Percentiles rank a stretch among this genome's conserved stretches.
Conservation (phyloP, 345 rosid genomes). For the Pistacia atlantica region DNA sequence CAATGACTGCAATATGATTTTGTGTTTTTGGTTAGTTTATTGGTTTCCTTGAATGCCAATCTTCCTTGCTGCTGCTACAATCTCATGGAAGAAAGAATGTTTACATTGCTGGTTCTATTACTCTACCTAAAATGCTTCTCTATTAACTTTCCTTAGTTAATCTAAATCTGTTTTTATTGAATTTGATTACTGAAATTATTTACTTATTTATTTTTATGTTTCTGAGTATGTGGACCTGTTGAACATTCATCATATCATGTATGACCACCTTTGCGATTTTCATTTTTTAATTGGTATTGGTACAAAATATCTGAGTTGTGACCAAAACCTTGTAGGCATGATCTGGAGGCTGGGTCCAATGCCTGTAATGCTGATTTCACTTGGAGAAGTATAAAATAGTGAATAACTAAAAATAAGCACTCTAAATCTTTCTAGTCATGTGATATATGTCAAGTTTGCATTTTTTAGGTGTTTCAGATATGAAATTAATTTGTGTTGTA, state of each 20-base stretch:
- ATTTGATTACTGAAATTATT: background rate
- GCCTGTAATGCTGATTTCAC: background rate
- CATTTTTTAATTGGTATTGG: background rate
- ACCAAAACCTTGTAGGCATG: constrained; percentile 2
- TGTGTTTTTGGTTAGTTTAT: background rate
- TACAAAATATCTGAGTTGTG: background rate
- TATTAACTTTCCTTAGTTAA: background rate
- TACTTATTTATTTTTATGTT: background rate
- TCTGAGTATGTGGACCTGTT: background rate
- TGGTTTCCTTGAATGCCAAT: background rate
- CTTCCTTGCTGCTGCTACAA: background rate
- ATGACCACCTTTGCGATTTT: background rate
- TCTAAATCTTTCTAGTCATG: background rate
- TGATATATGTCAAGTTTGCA: background rate
- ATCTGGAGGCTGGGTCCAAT: background rate
- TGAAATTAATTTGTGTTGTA: background rate
- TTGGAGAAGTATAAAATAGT: background rate
- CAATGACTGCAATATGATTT: constrained; percentile 7
- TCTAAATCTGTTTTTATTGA: background rate
- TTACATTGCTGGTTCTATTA: background rate
- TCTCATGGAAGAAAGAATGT: background rate
- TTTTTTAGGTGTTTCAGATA: constrained; percentile 7
- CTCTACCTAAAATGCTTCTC: background rate
- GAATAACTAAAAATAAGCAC: background rate
- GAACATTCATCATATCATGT: background rate